Evolutionary conservation across 306 rosid genomes (phyloP).

Genomic region (Pueraria montana): DNA sequence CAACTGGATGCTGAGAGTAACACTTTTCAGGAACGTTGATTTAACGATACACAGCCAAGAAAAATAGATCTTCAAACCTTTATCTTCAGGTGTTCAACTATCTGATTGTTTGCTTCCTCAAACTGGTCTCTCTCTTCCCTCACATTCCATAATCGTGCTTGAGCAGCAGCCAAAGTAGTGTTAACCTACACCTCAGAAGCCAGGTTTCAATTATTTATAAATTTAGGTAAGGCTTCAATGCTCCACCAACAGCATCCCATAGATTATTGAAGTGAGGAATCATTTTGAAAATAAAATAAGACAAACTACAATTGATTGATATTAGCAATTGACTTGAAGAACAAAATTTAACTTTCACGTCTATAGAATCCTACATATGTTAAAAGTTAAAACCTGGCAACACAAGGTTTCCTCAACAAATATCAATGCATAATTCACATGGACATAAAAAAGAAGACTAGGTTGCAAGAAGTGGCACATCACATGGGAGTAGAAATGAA

Average conservation of each 20-base stretch:
- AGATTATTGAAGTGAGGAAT: constrained; percentile 16
- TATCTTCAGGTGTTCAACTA: constrained; percentile 82
- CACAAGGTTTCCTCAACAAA: constrained; percentile 15
- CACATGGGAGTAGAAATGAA: constrained; percentile 25
- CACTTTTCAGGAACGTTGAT: constrained; percentile 28
- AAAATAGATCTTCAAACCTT: constrained; percentile 62
- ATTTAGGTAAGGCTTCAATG: constrained; percentile 28
- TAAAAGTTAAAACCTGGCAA: background rate
- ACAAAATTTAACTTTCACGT: constrained; percentile 9
- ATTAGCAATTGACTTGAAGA: constrained; percentile 24
- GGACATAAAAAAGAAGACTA: constrained; percentile 9
- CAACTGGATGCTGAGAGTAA: constrained; percentile 31
- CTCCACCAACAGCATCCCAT: constrained; percentile 32
- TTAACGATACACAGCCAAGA: constrained; percentile 5
- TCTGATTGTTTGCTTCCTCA: constrained; percentile 96
- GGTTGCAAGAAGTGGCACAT: constrained; percentile 6
- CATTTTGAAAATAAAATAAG: constrained; percentile 27
- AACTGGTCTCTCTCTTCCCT: constrained; percentile 98
- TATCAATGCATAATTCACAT: constrained; percentile 1
- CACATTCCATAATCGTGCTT: constrained; percentile 82
- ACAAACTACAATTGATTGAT: background rate
- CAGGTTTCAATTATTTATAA: constrained; percentile 37
- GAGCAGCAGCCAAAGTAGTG: constrained; percentile 87
- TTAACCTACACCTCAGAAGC: constrained; percentile 68
- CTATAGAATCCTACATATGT: constrained; percentile 3